Evolutionary conservation across 2,329 filamentous ascomycete species (phyloP), one percentile per base, ranked within the genome.

Genomic region (Clonostachys sp.): DNA sequence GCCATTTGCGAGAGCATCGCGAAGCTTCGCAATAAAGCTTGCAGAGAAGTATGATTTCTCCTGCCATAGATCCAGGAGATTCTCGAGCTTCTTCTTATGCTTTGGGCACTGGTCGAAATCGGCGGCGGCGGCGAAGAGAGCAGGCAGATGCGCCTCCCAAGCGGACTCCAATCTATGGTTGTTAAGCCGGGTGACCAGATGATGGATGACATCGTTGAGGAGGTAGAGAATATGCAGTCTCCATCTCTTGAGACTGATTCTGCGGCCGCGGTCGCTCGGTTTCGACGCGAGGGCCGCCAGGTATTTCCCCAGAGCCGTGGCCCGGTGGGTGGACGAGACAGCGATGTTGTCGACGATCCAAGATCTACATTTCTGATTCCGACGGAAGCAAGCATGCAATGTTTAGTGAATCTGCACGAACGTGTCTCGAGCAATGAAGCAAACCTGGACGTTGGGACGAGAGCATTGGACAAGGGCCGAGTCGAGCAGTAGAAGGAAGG

Each of bases 401-500:
- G 17, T 50, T 55, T 50, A 51, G 47, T 38, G 41, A 18, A 44
- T 44, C 41, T 44, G 46, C 41, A 16, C 34, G 14, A 39, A n/a
- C 14, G 36, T n/a, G 10, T 39, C 17, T n/a, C 36, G 36, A 59
- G 51, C 41, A 46, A 42, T 58, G 55, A 66, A 63, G 75, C 86
- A 90, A 89, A 94, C 89, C 89, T 94, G 89, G 77, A 94, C 86
- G 74, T 92, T 91, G 74, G 75, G 71, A 61, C 83, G 78, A 61
- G 87, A 88, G 80, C 89, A 92, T 72, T 83, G 79, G 68, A 77
- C 70, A 61, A 89, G 70, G 58, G 79, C 78, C 62, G 76, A 71
- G 64, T 84, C 78, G 59, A 94, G 75, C 50, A 83, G 73, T 53
- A 71, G 63, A 65, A 90, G 80, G 65, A 92, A 87, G 49, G 77